Percentiles rank a stretch among this genome's conserved stretches.
These are phyloP conservation scores for Kernera saxatilis DNA, from an alignment of 345 rosid species.

Conservation along the genomic window DNA sequence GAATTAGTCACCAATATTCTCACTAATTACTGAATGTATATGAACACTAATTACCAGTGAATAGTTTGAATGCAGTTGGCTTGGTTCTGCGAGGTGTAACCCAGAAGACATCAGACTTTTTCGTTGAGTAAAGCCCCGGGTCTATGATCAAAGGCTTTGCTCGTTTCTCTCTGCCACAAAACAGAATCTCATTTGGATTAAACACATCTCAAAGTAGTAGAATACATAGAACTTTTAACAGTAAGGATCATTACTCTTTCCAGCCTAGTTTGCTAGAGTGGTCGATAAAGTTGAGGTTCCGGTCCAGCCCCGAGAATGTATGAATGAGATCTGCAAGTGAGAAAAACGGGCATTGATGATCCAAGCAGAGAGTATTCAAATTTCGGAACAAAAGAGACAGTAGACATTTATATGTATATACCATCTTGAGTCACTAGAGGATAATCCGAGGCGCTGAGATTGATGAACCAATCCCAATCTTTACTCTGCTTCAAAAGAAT, in stretches of 20 bases:
- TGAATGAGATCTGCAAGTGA: conserved; percentile 47
- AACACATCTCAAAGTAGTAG: not conserved
- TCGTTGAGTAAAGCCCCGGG: conserved; percentile 78
- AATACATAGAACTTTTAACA: not conserved
- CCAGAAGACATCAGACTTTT: conserved; percentile 75
- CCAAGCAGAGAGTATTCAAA: not conserved
- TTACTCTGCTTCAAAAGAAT: conserved; percentile 46
- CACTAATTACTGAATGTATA: not conserved
- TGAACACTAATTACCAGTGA: conserved; percentile 53
- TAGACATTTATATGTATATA: conserved; percentile 16
- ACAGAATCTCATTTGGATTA: not conserved
- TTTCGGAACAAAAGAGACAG: not conserved
- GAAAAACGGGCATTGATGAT: not conserved
- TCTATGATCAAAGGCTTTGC: conserved; percentile 96
- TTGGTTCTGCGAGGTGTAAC: conserved; percentile 67
- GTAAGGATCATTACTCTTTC: conserved; percentile 62
- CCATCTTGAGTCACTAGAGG: conserved; percentile 69
- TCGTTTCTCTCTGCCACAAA: conserved; percentile 63
- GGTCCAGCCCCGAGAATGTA: conserved; percentile 46
- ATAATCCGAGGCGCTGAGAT: conserved; percentile 61
- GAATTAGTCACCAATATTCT: not conserved
- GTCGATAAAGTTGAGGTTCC: conserved; percentile 63
- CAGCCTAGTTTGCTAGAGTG: conserved; percentile 80
- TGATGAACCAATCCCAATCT: conserved; percentile 75
- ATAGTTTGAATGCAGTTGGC: conserved; percentile 88